Evolutionary conservation across 2,329 filamentous ascomycete genomes (phyloP).

Genomic region (Zopfia rhizophila): DNA sequence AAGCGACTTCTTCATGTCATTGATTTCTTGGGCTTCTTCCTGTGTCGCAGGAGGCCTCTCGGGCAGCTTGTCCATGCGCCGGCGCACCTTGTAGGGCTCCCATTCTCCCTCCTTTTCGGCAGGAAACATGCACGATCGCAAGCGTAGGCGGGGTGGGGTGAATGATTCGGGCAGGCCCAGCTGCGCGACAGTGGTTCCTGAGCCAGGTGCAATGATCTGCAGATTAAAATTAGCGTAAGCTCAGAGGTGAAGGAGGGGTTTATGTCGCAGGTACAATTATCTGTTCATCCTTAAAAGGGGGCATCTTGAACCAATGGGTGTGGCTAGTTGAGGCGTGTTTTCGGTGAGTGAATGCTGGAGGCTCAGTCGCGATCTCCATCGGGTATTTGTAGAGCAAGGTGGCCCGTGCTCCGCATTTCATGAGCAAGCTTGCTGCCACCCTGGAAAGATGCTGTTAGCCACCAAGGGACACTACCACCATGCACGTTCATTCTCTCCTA

Average conservation of each 20-base stretch:
- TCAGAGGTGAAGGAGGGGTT: background rate
- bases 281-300: slow-evolving; percentile 58
- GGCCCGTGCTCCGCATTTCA: background rate
- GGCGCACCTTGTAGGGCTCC: slow-evolving; percentile 82
- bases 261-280: slow-evolving; percentile 49
- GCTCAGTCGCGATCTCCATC: slow-evolving; percentile 6
- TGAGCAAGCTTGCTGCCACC: slow-evolving; percentile 3
- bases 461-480: slow-evolving; percentile 5
- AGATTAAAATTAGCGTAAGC: slow-evolving; percentile 21
- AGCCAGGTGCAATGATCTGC: slow-evolving; percentile 80
- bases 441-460: background rate
- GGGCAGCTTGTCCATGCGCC: slow-evolving; percentile 47
- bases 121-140: slow-evolving; percentile 93
- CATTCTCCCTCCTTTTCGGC: slow-evolving; percentile 80
- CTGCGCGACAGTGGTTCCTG: slow-evolving; percentile 89
- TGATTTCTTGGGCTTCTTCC: slow-evolving; percentile 41
- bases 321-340: slow-evolving; percentile 21
- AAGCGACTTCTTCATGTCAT: slow-evolving; percentile 34
- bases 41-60: slow-evolving; percentile 33
- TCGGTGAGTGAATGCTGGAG: slow-evolving; percentile 1
- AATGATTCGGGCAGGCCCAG: slow-evolving; percentile 89
- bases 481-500: slow-evolving; percentile 4
- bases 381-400: slow-evolving; percentile 1
- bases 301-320: slow-evolving; percentile 50
- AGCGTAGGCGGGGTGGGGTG: slow-evolving; percentile 85